A percentile compares a stretch with the other conserved stretches of the same genome.
Conservation (phyloP, 768 basidiomycete genomes). For the Pleurotus djamor region DNA sequence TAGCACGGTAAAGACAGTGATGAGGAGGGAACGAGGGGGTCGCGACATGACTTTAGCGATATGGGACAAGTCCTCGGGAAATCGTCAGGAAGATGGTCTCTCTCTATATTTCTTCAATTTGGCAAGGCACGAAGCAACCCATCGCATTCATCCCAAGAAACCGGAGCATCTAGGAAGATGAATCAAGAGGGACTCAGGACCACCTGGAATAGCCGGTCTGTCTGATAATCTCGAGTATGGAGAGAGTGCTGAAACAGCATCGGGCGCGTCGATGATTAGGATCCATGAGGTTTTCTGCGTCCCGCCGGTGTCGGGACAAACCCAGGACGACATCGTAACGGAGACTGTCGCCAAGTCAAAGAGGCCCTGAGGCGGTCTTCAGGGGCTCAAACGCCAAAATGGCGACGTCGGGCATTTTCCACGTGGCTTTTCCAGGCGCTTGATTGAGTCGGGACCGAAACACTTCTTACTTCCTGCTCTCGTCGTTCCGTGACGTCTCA, state of each 20-base stretch:
- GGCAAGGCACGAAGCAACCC: neutral
- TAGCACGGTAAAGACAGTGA: neutral
- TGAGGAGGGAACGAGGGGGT: neutral
- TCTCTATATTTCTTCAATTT: neutral
- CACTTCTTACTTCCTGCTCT: neutral
- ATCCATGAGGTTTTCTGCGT: neutral
- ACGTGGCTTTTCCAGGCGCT: neutral
- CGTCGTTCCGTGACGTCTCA: no score
- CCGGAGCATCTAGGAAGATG: neutral
- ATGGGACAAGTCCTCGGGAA: neutral
- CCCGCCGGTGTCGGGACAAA: no score
- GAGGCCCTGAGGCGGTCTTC: no score
- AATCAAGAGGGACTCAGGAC: neutral
- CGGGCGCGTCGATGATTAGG: neutral
- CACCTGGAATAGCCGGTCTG: neutral
- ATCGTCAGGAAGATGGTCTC: neutral
- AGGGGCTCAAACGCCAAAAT: no score
- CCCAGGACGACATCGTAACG: no score
- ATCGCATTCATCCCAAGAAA: neutral
- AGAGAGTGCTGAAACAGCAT: neutral
- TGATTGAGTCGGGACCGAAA: neutral
- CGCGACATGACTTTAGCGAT: neutral
- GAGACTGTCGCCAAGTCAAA: no score
- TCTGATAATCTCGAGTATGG: neutral
- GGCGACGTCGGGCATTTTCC: no score